Evolutionary conservation across 2,329 filamentous ascomycete genomes (phyloP), one percentile per base, ranked within the genome.

Genomic region (Fusarium falciforme): DNA sequence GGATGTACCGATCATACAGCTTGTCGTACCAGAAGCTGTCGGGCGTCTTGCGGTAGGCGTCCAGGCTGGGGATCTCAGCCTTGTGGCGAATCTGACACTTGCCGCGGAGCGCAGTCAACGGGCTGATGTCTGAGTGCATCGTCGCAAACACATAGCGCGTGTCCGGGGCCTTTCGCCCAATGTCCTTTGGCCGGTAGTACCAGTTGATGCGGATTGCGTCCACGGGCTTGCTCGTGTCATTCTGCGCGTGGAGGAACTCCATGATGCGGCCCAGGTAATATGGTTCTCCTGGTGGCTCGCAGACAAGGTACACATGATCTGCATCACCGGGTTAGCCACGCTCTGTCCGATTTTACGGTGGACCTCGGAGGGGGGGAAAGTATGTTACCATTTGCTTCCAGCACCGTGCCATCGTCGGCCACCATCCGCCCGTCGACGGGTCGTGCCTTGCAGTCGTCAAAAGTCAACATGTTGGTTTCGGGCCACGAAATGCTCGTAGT

Each of bases 201-300:
- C 96, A 99, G 85, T 99, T 99, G 80, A 98, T 93, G 76, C 95
- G 93, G 78, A 99, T 84, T 47, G 94, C 91, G 80, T 98, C 96
- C 73, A 99, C 91, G 1, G 93, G 92, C 68, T 91, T 90, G 64
- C 87, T 88, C 38, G 87, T 84, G 81, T 95, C 90, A 80, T 96
- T 94, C 78, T 95, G 91, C 79, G 89, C 86, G 80, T 97, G 94
- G 78, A 98, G 87, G 82, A 98, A 98, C 83, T 99, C 96, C 96
- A 99, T 99, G 82, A 99, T 96, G 77, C 96, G 94, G 73, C 94
- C 96, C 74, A 99, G 87, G 83, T 99, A 99, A 85, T 99, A 99
- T 64, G 96, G 96, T 84, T 99, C 96, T 62, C 96, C 96, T 17
- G 96, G 96, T 60, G 96, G 96, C 84, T 99, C 96, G 84, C 95